Evolutionary conservation across 306 rosid genomes (phyloP).

Genomic region (Comarum palustre): DNA sequence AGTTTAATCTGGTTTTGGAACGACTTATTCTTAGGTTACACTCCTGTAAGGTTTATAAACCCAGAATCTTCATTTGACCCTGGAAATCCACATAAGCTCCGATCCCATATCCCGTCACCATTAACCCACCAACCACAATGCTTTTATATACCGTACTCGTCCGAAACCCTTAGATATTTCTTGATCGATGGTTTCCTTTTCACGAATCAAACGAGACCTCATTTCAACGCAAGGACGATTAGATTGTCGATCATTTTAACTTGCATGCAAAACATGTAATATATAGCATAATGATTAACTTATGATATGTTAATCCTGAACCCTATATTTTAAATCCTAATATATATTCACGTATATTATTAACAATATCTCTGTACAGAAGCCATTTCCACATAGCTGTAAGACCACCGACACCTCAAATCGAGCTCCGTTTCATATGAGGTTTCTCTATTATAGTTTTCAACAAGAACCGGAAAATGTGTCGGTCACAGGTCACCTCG

Average conservation of each 20-base stretch:
- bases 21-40: not conserved
- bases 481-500: slow-evolving; percentile 2
- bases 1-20: not conserved
- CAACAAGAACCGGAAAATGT: not conserved
- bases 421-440: not conserved
- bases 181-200: not conserved
- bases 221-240: not conserved
- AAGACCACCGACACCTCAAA: slow-evolving; percentile 1
- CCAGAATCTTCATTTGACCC: slow-evolving; percentile 9
- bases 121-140: slow-evolving; percentile 15
- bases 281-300: too few relatives aligned
- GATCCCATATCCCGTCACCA: slow-evolving; percentile 1
- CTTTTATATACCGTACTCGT: not conserved
- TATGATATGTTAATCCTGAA: not conserved
- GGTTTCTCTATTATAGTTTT: not conserved
- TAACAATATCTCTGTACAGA: not conserved
- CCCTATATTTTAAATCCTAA: not conserved
- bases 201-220: not conserved
- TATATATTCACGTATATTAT: not conserved
- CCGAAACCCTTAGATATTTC: not conserved
- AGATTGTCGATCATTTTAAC: not conserved
- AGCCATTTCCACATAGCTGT: not conserved
- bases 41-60: not conserved
- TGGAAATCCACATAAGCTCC: not conserved
- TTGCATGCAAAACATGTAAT: not conserved